Percentiles rank a stretch among this genome's conserved stretches.
Conservation (phyloP, 441 rosid species). For the Gossypium davidsonii region DNA sequence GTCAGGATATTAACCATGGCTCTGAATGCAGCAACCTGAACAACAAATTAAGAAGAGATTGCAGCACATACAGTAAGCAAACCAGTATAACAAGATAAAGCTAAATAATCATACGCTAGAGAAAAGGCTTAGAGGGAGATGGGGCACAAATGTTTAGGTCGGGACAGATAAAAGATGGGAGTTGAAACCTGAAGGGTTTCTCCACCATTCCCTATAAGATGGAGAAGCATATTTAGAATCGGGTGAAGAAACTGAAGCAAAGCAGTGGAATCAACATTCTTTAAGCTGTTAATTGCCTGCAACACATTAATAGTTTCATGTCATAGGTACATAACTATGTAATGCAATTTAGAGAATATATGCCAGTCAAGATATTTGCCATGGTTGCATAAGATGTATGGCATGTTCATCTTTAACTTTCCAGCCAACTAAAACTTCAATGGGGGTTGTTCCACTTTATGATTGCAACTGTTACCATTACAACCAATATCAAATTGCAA, state of each 20-base stretch:
- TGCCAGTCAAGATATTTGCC: slow-evolving; percentile 3
- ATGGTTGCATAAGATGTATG: not conserved
- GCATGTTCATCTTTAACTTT: not conserved
- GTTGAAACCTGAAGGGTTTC: slow-evolving; percentile 89
- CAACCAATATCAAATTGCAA: not conserved
- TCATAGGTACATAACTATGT: not conserved
- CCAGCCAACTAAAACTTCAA: slow-evolving; percentile 2
- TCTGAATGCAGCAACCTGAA: slow-evolving; percentile 99
- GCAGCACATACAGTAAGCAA: slow-evolving; percentile 12
- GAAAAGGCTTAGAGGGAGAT: slow-evolving; percentile 7
- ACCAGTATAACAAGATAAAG: slow-evolving; percentile 8
- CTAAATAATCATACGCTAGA: slow-evolving; percentile 1
- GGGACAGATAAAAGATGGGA: not conserved
- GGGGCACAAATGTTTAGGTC: not conserved
- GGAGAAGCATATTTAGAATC: slow-evolving; percentile 93
- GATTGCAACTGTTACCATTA: not conserved
- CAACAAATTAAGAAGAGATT: slow-evolving; percentile 16
- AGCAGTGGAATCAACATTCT: slow-evolving; percentile 96
- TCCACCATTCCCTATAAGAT: slow-evolving; percentile 99
- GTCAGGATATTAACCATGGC: slow-evolving; percentile 99
- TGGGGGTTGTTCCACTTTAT: not conserved
- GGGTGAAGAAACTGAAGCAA: slow-evolving; percentile 99
- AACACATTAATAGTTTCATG: slow-evolving; percentile 13
- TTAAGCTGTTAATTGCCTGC: slow-evolving; percentile 98
- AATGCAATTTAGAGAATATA: slow-evolving; percentile 1